Evolutionary conservation across 768 basidiomycete species (phyloP).

Genomic region (Mycena albidolilacea): DNA sequence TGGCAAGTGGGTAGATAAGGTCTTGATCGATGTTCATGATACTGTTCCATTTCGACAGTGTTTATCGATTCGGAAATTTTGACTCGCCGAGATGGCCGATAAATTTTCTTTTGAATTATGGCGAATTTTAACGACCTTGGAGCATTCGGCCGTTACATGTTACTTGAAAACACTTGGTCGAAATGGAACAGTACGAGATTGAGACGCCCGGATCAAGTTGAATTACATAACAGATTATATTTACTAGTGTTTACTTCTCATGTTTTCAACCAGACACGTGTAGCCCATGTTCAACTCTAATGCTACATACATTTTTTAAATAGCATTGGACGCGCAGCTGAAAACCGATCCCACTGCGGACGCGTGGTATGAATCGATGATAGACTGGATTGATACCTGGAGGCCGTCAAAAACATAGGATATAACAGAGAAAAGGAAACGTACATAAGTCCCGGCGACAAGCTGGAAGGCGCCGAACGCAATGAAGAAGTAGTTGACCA

Average conservation of each 20-base stretch:
- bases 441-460: constrained; percentile 51
- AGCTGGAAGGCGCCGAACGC: constrained; percentile 48
- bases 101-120: too few species aligned
- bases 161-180: too few species aligned
- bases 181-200: too few species aligned
- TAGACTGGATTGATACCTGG: constrained; percentile 54
- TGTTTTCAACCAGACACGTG: constrained; percentile 19
- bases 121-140: too few species aligned
- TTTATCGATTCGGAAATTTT: too few species aligned
- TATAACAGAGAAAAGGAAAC: neutral
- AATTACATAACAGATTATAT: neutral
- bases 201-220: too few species aligned
- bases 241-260: neutral
- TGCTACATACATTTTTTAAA: constrained; percentile 25
- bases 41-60: too few species aligned
- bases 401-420: constrained; percentile 11
- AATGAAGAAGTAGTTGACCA: constrained; percentile 50
- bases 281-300: neutral
- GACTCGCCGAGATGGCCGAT: too few species aligned
- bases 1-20: too few species aligned
- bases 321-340: constrained; percentile 53
- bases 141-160: too few species aligned
- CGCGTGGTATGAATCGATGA: constrained; percentile 51
- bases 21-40: too few species aligned
- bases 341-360: constrained; percentile 50